These are phyloP conservation scores for Hammondia hammondi DNA, from an alignment of 169 alveolate species.

Conservation along the genomic window DNA sequence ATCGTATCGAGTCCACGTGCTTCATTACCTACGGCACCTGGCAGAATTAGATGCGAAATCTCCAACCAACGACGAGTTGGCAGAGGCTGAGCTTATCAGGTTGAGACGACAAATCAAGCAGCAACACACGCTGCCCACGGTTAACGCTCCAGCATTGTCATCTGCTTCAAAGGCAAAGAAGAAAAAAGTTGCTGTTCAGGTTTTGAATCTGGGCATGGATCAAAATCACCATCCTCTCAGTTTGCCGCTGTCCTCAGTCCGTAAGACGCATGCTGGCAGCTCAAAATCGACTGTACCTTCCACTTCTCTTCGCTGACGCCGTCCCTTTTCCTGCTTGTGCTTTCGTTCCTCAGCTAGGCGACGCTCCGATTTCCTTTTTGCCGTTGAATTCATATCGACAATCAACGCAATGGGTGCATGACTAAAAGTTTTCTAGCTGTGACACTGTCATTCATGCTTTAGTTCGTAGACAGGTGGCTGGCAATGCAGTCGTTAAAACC, in stretches of 20 bases:
- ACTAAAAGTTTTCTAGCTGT: too few species aligned
- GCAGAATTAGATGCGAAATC: background rate
- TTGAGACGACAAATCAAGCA: background rate
- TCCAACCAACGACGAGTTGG: background rate
- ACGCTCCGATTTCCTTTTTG: background rate
- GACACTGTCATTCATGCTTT: too few species aligned
- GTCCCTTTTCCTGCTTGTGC: background rate
- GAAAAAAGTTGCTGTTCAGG: background rate
- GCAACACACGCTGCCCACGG: background rate
- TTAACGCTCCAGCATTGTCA: background rate
- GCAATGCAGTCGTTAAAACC: background rate
- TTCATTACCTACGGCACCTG: background rate
- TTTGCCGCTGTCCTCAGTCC: background rate
- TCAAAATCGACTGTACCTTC: background rate
- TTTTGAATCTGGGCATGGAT: background rate
- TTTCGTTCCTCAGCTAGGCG: background rate
- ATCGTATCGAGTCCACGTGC: constrained; percentile 14
- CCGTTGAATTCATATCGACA: background rate
- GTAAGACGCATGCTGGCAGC: background rate
- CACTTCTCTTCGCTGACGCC: background rate
- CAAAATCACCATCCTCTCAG: background rate
- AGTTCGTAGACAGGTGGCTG: background rate
- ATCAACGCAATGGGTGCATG: too few species aligned
- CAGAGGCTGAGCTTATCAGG: background rate
- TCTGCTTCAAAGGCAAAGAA: background rate